Evolutionary conservation across 768 basidiomycete genomes (phyloP).

Genomic region (Termitomyces sp.): DNA sequence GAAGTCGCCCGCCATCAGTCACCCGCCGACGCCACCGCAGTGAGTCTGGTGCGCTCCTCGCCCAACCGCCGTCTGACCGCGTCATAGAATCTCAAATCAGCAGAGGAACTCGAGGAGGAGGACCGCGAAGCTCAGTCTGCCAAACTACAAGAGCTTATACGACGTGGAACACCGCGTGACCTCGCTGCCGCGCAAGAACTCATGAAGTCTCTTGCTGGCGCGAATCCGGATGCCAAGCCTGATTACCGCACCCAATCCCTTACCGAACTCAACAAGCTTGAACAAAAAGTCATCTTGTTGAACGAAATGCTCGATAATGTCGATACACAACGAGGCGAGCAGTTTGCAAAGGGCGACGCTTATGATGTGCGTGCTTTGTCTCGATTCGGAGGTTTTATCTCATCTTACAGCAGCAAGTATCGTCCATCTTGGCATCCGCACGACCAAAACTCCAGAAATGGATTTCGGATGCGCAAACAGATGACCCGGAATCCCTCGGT

Average conservation of each 20-base stretch:
- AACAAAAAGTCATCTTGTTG: conserved; percentile 90
- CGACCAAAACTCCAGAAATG: conserved; percentile 96
- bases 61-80: not conserved
- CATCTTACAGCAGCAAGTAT: conserved; percentile 66
- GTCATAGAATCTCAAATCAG: conserved; percentile 80
- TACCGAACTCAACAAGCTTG: conserved; percentile 88
- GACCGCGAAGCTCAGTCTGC: conserved; percentile 93
- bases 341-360: conserved; percentile 82
- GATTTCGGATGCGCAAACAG: conserved; percentile 89
- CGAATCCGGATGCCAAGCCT: conserved; percentile 90
- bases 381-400: not conserved
- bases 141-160: conserved; percentile 97
- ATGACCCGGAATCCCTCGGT: conserved; percentile 90
- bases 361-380: conserved; percentile 66
- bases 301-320: conserved; percentile 98
- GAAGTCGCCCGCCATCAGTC: conserved; percentile 35
- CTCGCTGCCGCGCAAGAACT: conserved; percentile 93
- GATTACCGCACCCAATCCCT: conserved; percentile 90
- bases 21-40: conserved; percentile 33
- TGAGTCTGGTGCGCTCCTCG: conserved; percentile 19
- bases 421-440: conserved; percentile 70
- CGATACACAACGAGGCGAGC: conserved; percentile 63
- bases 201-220: conserved; percentile 94
- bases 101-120: conserved; percentile 93
- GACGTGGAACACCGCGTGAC: conserved; percentile 92